Evolutionary conservation across 2,329 filamentous ascomycete genomes (phyloP), one percentile per base, ranked within the genome.

Genomic region (Pestalotiopsis fici): DNA sequence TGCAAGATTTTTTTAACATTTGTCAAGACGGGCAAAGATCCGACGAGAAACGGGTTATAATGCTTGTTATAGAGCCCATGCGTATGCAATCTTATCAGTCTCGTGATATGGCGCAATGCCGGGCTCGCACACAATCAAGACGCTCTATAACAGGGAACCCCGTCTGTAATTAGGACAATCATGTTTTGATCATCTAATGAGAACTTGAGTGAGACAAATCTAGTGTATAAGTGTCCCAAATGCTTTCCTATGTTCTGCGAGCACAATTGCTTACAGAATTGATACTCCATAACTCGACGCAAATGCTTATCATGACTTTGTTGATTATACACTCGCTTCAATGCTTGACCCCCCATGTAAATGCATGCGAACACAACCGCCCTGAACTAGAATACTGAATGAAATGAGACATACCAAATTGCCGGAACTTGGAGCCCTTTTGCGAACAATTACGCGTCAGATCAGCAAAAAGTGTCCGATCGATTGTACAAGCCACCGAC

Each of bases 91-190:
- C 57, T 35, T 60, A 21, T 37, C 31, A 18, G 18, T 60, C 57
- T 60, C 57, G 57, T 60, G 57, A 60, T 37, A 31, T 37, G 57
- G 31, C 57, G 57, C 57, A 60, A 60, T 60, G 23, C 23, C 55
- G 23, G 21, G 25, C 55, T 27, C 55, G 23, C 55, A 27, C 23
- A 57, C 27, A 57, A 57, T 11, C 13, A 57, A 7, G 27, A 31
- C 5, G 55, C 23, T 57, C 55, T 27, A 18, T 18, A 27, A 11
- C 27, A 57, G 27, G 55, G 23, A 27, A 56, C n/a, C 23, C 11
- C 12, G 27, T 12, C 13, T 57, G 21, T 18, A 57, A 31, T 7
- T 57, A 23, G 55, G 4, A 57, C 27, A 15, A 28, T 23, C 23
- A 27, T 21, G 15, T 9, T 50, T n/a, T 50, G n/a, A 50, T 50